Evolutionary conservation across 768 basidiomycete species (phyloP).

Genomic region (Mycena leptocephala): DNA sequence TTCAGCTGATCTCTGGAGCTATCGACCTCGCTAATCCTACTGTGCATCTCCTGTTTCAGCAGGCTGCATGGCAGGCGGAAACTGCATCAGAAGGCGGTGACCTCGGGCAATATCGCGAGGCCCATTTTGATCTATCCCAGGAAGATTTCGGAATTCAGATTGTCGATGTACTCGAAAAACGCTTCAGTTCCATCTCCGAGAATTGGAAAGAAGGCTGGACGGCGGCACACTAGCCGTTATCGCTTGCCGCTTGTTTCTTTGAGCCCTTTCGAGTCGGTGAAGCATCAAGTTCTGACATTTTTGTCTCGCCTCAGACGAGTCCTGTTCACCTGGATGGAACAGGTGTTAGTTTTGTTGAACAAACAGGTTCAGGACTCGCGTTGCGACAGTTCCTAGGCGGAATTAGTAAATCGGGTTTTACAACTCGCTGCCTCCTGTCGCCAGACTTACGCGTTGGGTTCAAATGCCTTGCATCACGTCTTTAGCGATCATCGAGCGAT

Average conservation of each 20-base stretch:
- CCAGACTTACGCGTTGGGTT: constrained; percentile 41
- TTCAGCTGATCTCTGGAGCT: constrained; percentile 58
- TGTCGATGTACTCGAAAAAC: constrained; percentile 45
- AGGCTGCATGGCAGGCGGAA: constrained; percentile 63
- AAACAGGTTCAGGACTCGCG: constrained; percentile 38
- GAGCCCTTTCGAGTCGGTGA: constrained; percentile 21
- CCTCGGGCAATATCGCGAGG: constrained; percentile 61
- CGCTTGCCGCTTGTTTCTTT: constrained; percentile 55
- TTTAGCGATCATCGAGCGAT: constrained; percentile 44
- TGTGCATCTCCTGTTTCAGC: constrained; percentile 60
- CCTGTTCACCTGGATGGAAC: constrained; percentile 54
- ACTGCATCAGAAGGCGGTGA: constrained; percentile 30
- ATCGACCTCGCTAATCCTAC: constrained; percentile 58
- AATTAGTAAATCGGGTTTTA: constrained; percentile 45
- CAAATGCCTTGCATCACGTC: constrained; percentile 14
- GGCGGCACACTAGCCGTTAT: constrained; percentile 36
- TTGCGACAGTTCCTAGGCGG: constrained; percentile 29
- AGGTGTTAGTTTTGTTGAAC: constrained; percentile 40
- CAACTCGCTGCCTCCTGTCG: constrained; percentile 59
- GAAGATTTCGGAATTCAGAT: constrained; percentile 56
- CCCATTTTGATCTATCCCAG: constrained; percentile 59
- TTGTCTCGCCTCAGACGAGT: constrained; percentile 50
- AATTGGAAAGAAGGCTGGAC: constrained; percentile 31
- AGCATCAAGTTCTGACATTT: constrained; percentile 39
- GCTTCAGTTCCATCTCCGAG: neutral